Evolutionary conservation across 306 rosid species (phyloP).

Genomic region (Pachyrhizus erosus): DNA sequence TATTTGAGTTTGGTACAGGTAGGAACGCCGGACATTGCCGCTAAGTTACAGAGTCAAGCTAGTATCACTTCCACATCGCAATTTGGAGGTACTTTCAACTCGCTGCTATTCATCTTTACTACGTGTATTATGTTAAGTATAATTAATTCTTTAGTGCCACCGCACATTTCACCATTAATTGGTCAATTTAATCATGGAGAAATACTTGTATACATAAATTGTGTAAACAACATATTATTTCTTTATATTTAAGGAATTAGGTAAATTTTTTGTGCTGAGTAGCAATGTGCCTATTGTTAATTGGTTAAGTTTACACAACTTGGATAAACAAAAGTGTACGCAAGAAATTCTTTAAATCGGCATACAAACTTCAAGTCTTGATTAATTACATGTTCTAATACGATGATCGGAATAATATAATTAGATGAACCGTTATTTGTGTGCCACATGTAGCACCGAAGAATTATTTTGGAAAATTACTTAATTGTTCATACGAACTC

Average conservation of each 20-base stretch:
- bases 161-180: not conserved
- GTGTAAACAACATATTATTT: too few species aligned
- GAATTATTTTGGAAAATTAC: not conserved
- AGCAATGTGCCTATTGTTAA: not conserved
- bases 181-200: not conserved
- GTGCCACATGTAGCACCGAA: not conserved
- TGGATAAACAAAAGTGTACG: not conserved
- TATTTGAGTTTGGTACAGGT: constrained; percentile 44
- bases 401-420: not conserved
- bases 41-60: constrained; percentile 55
- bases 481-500: not conserved
- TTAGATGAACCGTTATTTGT: not conserved
- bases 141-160: not conserved
- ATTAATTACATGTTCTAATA: too few species aligned
- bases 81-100: constrained; percentile 56
- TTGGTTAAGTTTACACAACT: not conserved
- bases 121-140: too few species aligned
- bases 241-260: not conserved
- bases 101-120: not conserved
- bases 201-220: not conserved
- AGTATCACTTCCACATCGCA: constrained; percentile 56
- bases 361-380: not conserved
- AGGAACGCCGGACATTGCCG: constrained; percentile 56
- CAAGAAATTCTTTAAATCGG: not conserved
- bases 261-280: not conserved